phyloP scores from a whole-genome alignment of 2,329 filamentous ascomycete genomes.

The Colletotrichum acutatum region DNA sequence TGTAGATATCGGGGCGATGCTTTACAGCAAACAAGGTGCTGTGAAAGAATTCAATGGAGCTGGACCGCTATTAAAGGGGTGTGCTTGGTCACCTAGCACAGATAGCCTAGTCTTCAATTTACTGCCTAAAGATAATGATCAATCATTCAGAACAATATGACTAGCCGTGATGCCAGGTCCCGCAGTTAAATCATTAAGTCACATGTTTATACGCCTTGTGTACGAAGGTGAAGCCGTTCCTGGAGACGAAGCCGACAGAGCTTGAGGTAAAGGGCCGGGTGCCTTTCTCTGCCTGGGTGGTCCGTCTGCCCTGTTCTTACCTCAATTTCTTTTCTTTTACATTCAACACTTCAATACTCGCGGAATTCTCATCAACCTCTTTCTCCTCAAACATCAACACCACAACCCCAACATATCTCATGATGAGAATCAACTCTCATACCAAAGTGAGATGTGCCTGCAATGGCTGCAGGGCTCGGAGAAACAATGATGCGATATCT shows the following conservation, averaged over 20 bases:
- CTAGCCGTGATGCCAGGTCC: not conserved
- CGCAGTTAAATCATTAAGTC: not conserved
- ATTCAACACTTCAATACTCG: not conserved
- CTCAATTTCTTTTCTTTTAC: not conserved
- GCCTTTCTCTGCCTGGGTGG: not conserved
- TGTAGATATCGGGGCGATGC: conserved; percentile 8
- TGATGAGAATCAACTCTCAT: not conserved
- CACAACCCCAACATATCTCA: not conserved
- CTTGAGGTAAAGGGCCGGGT: not conserved
- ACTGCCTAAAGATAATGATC: conserved; percentile 34
- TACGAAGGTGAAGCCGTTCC: not conserved
- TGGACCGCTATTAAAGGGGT: conserved; percentile 6
- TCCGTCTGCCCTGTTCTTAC: not conserved
- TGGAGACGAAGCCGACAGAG: not conserved
- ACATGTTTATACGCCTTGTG: not conserved
- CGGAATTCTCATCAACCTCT: not conserved
- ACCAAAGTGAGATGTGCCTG: conserved; percentile 10
- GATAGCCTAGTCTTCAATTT: conserved; percentile 9
- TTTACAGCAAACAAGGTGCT: not conserved
- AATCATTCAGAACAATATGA: conserved; percentile 20
- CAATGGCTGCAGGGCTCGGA: conserved; percentile 19
- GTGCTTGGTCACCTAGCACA: not conserved
- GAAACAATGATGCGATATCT: conserved; percentile 8
- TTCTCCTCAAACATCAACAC: not conserved
- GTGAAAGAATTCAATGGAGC: not conserved